Base-by-base conservation (phyloP, 2,329 filamentous ascomycete species). In the Periconia sp. region DNA sequence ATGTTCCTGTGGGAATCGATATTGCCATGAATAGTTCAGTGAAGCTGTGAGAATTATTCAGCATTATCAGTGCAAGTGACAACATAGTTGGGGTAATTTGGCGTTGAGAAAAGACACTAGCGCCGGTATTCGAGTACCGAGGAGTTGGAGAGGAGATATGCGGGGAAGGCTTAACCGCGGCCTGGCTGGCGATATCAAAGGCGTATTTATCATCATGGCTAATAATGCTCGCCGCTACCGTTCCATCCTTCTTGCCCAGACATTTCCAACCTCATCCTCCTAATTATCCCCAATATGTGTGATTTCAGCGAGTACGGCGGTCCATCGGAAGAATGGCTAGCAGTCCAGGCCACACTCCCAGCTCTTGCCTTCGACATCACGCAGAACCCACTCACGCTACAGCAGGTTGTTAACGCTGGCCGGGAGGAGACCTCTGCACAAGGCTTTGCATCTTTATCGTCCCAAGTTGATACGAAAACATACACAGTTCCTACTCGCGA, bases 401-500 rank as follows among this genome's bases (percentile, higher is more conserved):
- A 42, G 15, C 43, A 47, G 4, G 44, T 46, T 3, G 53, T 63
- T 12, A 67, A 68, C 13, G 36, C 39, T 5, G 52, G 52, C 4
- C 47, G 63, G 29, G 63, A 59, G 25, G 36, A 52, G 12, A 28
- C 44, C 24, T 48, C 56, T 3, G 53, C 59, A 12, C 49, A 53
- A 10, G 43, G 37, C 3, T 57, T 65, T 53, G 36, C 52, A 17
- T 26, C 52, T 3, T 36, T 67, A 7, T 49, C 42, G 1, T 46
- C 63, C n/a, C 50, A 61, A 25, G 51, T 68, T 11, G 38, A 51
- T 1, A 56, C 35, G 2, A 39, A 29, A 18, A 53, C 63, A 18
- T 49, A 63, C 36, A 39, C 34, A 18, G 73, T 78, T 32, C 61
- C 69, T 0, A 68, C 75, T 1, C 73, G 78, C 9, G 78, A 81